Percentiles rank a stretch among this genome's conserved stretches.
Conservation (phyloP, 208 protist genomes). For the Jaenimonas drosophilae region DNA sequence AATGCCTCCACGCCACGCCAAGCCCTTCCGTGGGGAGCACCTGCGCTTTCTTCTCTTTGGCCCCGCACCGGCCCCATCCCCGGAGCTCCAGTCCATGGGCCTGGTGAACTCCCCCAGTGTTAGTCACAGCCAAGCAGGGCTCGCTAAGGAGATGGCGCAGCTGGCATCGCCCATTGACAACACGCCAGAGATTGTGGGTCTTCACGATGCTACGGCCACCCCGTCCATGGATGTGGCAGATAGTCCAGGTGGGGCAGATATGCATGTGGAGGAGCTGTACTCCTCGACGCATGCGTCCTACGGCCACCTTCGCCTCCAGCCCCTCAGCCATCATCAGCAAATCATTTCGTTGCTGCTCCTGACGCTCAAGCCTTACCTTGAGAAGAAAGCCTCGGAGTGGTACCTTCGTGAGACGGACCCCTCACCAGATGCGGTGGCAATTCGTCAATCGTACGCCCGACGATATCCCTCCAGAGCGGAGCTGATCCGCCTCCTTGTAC, state of each 20-base stretch:
- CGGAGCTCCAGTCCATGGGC: conserved; percentile 6
- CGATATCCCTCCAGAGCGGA: conserved; percentile 20
- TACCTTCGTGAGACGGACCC: conserved; percentile 33
- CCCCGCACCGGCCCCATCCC: conserved; percentile 25
- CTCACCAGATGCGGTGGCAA: conserved; percentile 30
- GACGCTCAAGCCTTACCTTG: conserved; percentile 54
- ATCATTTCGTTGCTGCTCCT: conserved; percentile 45
- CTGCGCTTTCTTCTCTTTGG: conserved; percentile 14
- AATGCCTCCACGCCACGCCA: conserved; percentile 6
- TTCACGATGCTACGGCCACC: too few relatives aligned
- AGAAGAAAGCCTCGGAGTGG: conserved; percentile 25
- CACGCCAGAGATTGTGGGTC: too few relatives aligned
- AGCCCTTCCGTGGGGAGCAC: not conserved
- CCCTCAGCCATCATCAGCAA: conserved; percentile 21
- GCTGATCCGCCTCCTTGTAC: conserved; percentile 27
- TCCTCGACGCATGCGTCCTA: conserved; percentile 29
- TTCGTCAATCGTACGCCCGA: conserved; percentile 24
- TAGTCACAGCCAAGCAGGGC: not conserved
- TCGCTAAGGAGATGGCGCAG: not conserved
- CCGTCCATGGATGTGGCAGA: too few relatives aligned
- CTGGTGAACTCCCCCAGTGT: not conserved
- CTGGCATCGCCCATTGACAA: not conserved
- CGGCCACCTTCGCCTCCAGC: conserved; percentile 48
- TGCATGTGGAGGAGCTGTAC: conserved; percentile 11
- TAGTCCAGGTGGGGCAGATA: not conserved